Base-by-base conservation (phyloP, 148 eudicot species). In the Fagopyrum esculentum region DNA sequence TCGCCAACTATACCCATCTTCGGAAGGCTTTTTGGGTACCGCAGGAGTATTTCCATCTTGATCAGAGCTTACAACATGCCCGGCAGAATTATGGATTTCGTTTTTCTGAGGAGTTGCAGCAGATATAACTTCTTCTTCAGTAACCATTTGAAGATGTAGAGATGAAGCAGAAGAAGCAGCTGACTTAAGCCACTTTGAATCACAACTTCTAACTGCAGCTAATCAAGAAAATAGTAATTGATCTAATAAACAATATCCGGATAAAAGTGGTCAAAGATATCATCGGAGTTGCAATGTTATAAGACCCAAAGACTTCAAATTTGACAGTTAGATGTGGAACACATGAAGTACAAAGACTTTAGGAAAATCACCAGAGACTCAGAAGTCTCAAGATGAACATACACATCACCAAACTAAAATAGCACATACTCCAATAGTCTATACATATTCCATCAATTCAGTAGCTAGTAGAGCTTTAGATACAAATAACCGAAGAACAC, bases 1-100 rank as follows among this genome's bases (percentile, higher is more conserved):
- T 81, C 99, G 74, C 99, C 99, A 95, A 80, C 88, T 92, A 80
- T 89, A 95, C 72, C 99, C 99, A 80, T 95, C 99, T 73, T 89
- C 91, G 19, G 84, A 84, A 69, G 89, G 87, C 79, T 89, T 92
- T 76, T 87, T 93, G 56, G 84, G 87, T 55, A 74, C 59, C 74
- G 79, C 81, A 44, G 88, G 56, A 30, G 85, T 51, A 46, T 73
- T 82, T 43, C 77, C 80, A 75, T 80, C 91, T 82, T 61, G 82
- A 78, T 79, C 86, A 81, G 82, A 69, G 30, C 77, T 81, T 51
- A 76, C 59, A 51, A 80, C 74, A 11, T 71, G 82, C 45, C 72
- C 76, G 49, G 75, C 22, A 75, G 84, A 55, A 78, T 84, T 83
- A 80, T 87, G 86, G 76, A 84, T 87, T 69, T 75, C 68, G 55